Conservation (phyloP, 495 filamentous ascomycete species). For the Entonaema liquescens region DNA sequence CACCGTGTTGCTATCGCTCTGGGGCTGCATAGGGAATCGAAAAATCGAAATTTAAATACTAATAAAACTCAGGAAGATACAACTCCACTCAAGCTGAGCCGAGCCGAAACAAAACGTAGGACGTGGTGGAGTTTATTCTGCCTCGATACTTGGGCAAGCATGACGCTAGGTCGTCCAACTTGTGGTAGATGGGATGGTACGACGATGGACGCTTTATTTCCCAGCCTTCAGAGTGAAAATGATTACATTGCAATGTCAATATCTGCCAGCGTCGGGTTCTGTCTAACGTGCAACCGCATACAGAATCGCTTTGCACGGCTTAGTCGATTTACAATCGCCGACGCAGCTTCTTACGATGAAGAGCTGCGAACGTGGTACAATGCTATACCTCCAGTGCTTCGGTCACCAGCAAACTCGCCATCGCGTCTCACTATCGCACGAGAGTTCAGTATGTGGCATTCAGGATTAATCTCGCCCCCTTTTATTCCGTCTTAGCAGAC, state of each 20-base stretch:
- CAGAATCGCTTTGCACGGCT: slow-evolving; percentile 40
- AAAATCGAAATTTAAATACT: slow-evolving; percentile 11
- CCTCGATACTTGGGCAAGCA: slow-evolving; percentile 43
- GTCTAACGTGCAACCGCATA: slow-evolving; percentile 40
- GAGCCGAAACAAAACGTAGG: slow-evolving; percentile 35
- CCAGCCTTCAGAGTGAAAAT: slow-evolving; percentile 33
- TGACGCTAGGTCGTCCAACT: slow-evolving; percentile 39
- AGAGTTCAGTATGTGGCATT: slow-evolving; percentile 25
- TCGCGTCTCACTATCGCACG: slow-evolving; percentile 36
- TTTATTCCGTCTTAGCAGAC: background rate
- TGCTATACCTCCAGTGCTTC: slow-evolving; percentile 33
- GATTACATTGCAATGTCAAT: slow-evolving; percentile 37
- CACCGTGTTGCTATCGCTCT: slow-evolving; percentile 42
- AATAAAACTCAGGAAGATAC: slow-evolving; percentile 6
- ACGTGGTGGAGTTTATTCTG: slow-evolving; percentile 46
- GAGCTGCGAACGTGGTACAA: slow-evolving; percentile 37
- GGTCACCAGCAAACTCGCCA: slow-evolving; percentile 32
- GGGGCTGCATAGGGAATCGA: slow-evolving; percentile 39
- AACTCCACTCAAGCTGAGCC: background rate
- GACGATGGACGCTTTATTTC: slow-evolving; percentile 36
- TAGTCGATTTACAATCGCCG: slow-evolving; percentile 29
- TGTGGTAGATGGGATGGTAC: slow-evolving; percentile 34
- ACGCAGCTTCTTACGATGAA: slow-evolving; percentile 34
- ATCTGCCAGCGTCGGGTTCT: slow-evolving; percentile 33
- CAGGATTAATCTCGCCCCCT: background rate